Evolutionary conservation across 495 filamentous ascomycete genomes (phyloP).

Genomic region (Hamigera avellanea): DNA sequence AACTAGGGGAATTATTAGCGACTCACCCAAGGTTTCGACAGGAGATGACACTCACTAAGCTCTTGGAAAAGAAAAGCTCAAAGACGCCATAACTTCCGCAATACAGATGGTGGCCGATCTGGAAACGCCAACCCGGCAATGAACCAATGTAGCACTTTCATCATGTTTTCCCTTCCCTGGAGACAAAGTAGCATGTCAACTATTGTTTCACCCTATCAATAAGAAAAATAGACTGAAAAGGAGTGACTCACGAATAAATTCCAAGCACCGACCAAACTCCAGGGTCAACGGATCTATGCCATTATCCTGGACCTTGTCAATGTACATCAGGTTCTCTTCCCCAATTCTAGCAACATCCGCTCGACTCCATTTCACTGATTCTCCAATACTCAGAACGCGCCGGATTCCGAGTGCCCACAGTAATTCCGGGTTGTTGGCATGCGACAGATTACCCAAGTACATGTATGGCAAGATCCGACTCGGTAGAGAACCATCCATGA

Average conservation of each 20-base stretch:
- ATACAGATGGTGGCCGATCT: conserved; percentile 96
- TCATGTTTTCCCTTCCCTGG: conserved; percentile 64
- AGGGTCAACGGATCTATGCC: conserved; percentile 84
- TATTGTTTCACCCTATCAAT: no score
- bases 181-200: no score
- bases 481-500: conserved; percentile 83
- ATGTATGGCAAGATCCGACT: conserved; percentile 86
- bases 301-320: conserved; percentile 88
- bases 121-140: conserved; percentile 93
- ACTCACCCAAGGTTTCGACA: background rate
- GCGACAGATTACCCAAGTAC: conserved; percentile 85
- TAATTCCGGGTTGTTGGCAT: conserved; percentile 86
- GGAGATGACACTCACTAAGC: conserved; percentile 56
- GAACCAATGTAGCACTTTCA: conserved; percentile 79
- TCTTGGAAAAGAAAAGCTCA: conserved; percentile 72
- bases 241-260: conserved; percentile 74
- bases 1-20: conserved; percentile 37
- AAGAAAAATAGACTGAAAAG: background rate
- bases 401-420: conserved; percentile 69
- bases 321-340: conserved; percentile 58
- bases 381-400: conserved; percentile 88
- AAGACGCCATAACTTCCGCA: conserved; percentile 83
- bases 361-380: conserved; percentile 69
- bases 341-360: conserved; percentile 58
- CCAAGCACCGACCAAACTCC: conserved; percentile 77